phyloP scores from a whole-genome alignment of 192 early-diverging fungal genomes.

The Backusella mclennaniae region DNA sequence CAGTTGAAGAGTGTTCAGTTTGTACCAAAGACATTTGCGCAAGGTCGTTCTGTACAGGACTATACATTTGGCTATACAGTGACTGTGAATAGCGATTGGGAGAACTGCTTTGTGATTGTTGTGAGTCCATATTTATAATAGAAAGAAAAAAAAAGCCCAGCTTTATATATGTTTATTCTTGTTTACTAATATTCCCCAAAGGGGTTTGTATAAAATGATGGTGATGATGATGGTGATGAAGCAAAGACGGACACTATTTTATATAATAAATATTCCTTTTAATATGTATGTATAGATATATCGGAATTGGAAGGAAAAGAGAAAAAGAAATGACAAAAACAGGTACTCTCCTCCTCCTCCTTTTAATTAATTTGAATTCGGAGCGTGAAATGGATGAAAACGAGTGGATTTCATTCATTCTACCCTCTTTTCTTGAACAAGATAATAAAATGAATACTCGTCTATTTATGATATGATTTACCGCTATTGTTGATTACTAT shows the following conservation, averaged over 20 bases:
- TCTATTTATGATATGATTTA: neutral
- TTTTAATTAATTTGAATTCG: neutral
- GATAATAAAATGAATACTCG: neutral
- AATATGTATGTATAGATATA: neutral
- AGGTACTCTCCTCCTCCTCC: neutral
- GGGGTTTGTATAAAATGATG: neutral
- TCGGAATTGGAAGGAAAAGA: neutral
- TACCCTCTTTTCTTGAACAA: neutral
- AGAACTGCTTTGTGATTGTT: neutral
- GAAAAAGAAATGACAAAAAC: neutral
- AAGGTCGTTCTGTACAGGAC: neutral
- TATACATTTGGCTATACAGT: neutral
- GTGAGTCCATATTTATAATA: neutral
- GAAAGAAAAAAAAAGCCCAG: neutral
- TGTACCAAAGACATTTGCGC: neutral
- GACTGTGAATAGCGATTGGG: neutral
- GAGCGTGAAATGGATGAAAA: neutral
- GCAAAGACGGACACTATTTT: too few species aligned
- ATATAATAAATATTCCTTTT: neutral
- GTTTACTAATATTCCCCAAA: slow-evolving; percentile 1
- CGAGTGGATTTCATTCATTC: neutral
- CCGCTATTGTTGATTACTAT: neutral
- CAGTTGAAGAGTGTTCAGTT: neutral
- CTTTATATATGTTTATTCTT: neutral
- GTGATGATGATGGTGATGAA: too few species aligned